These are phyloP conservation scores for Wallacemonas sp. DNA, from an alignment of 208 protist genomes.

Conservation along the genomic window DNA sequence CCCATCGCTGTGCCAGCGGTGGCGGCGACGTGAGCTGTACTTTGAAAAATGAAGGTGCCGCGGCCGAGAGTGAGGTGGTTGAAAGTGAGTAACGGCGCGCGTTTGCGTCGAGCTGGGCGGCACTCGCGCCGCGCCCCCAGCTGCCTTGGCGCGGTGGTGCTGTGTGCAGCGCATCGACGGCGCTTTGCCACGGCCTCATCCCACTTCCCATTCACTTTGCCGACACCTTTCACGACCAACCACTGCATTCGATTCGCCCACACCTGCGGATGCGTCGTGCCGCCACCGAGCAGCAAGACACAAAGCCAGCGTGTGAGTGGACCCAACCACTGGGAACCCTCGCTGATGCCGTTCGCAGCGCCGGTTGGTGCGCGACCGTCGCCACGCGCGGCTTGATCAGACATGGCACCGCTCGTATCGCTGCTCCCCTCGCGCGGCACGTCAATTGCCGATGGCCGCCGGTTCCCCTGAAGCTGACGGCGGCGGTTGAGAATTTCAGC, in stretches of 20 bases:
- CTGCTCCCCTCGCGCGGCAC: neutral
- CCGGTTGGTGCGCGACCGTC: neutral
- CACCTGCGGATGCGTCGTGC: conserved; percentile 49
- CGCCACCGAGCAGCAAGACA: conserved; percentile 66
- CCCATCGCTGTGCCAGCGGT: too few species aligned
- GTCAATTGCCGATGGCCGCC: neutral
- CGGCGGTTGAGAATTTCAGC: neutral
- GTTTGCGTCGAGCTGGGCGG: conserved; percentile 10
- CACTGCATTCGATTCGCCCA: conserved; percentile 66
- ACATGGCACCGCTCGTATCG: neutral
- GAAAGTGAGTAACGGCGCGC: neutral
- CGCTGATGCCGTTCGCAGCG: conserved; percentile 6
- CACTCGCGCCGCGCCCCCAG: neutral
- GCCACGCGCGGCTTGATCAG: too few species aligned
- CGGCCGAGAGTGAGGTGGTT: conserved; percentile 13
- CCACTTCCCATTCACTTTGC: conserved; percentile 5
- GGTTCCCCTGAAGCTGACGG: neutral
- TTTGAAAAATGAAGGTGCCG: neutral
- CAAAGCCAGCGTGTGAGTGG: conserved; percentile 49
- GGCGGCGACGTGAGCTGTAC: neutral
- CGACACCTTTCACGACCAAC: conserved; percentile 19
- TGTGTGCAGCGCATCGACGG: conserved; percentile 4
- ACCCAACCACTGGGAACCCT: conserved; percentile 68
- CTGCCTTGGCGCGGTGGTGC: conserved; percentile 8
- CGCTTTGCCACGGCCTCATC: neutral